Conservation (phyloP, 257 asterid genomes). For the Solanum tarapatanum region DNA sequence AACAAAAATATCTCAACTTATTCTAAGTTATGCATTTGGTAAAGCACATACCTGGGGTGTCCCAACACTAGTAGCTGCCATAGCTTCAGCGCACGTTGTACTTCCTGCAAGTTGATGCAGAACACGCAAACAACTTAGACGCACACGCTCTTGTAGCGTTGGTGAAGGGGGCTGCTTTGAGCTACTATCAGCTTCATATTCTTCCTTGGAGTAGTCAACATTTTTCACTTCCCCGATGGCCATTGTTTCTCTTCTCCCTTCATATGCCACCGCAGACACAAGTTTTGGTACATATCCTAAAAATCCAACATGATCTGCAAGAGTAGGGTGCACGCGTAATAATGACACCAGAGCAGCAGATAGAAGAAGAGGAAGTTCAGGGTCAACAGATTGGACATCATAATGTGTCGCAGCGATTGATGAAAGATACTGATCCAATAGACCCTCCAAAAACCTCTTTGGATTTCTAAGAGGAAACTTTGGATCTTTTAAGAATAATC, state of each 20-base stretch:
- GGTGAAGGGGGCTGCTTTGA: constrained; percentile 42
- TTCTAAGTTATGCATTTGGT: neutral
- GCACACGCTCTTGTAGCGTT: constrained; percentile 86
- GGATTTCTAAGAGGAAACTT: constrained; percentile 96
- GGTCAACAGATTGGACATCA: constrained; percentile 63
- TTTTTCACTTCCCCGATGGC: constrained; percentile 41
- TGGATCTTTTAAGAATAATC: constrained; percentile 94
- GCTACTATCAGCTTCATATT: constrained; percentile 51
- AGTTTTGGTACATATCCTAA: constrained; percentile 96
- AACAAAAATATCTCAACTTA: neutral
- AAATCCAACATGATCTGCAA: constrained; percentile 98
- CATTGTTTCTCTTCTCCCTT: constrained; percentile 93
- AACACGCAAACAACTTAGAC: constrained; percentile 95
- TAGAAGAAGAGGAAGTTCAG: constrained; percentile 95
- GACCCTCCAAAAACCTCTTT: constrained; percentile 89
- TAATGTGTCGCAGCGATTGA: constrained; percentile 79
- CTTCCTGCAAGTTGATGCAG: constrained; percentile 98
- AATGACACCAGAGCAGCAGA: constrained; percentile 94
- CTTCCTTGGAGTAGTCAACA: constrained; percentile 11
- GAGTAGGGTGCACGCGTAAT: constrained; percentile 93
- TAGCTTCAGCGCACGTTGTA: constrained; percentile 97
- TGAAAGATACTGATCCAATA: constrained; percentile 90
- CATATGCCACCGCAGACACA: constrained; percentile 88
- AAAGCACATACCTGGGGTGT: constrained; percentile 67
- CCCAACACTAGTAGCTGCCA: constrained; percentile 99